These are phyloP conservation scores for Termitomyces sp. DNA, from an alignment of 768 basidiomycete species.

Conservation along the genomic window DNA sequence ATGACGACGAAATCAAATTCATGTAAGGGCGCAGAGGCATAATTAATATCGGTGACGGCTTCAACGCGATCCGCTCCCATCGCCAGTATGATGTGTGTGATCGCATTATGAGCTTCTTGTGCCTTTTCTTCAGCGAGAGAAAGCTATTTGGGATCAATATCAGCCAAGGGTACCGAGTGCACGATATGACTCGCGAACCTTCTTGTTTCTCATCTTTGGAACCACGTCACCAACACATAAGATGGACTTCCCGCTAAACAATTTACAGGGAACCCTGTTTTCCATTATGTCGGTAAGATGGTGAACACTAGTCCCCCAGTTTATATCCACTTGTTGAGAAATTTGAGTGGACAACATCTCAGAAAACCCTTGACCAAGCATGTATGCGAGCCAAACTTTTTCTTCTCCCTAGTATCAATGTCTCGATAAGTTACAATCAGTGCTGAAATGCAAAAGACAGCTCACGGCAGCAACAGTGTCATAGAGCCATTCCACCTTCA, in stretches of 20 bases:
- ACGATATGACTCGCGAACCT: slow-evolving; percentile 21
- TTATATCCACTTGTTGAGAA: slow-evolving; percentile 45
- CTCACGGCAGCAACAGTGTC: slow-evolving; percentile 33
- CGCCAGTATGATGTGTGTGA: slow-evolving; percentile 65
- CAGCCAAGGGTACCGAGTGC: slow-evolving; percentile 5
- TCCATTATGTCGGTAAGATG: slow-evolving; percentile 58
- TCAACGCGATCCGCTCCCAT: slow-evolving; percentile 79
- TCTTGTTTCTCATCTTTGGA: slow-evolving; percentile 40
- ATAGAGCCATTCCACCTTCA: slow-evolving; percentile 57
- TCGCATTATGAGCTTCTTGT: slow-evolving; percentile 40
- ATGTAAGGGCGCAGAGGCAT: slow-evolving; percentile 32
- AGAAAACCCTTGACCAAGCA: slow-evolving; percentile 60
- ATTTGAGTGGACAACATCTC: slow-evolving; percentile 28
- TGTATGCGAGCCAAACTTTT: slow-evolving; percentile 60
- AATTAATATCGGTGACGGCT: slow-evolving; percentile 47
- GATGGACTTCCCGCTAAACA: slow-evolving; percentile 52
- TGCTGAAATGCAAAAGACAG: slow-evolving; percentile 1
- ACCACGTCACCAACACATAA: slow-evolving; percentile 65
- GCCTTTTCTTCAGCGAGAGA: slow-evolving; percentile 28
- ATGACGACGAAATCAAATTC: slow-evolving; percentile 64
- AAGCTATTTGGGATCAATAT: slow-evolving; percentile 18
- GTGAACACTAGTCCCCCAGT: slow-evolving; percentile 47
- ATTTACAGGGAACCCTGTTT: slow-evolving; percentile 53
- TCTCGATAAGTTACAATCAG: slow-evolving; percentile 1
- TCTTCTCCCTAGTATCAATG: slow-evolving; percentile 27